A percentile compares a stretch with the other conserved stretches of the same genome.
phyloP scores from a whole-genome alignment of 2,329 filamentous ascomycete species.

The Fusarium penzigii region DNA sequence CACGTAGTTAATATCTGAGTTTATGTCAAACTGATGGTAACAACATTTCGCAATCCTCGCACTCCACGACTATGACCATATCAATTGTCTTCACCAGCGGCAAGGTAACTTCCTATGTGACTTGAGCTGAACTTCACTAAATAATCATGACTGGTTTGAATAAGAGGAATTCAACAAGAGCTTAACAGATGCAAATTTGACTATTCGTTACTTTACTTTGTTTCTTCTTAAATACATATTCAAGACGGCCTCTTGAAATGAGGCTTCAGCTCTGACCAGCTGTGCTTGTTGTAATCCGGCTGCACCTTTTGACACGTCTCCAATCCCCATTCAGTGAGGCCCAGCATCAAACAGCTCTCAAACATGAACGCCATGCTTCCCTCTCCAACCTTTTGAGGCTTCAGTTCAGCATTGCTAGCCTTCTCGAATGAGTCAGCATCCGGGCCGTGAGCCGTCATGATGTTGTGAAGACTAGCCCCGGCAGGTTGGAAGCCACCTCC shows the following conservation, averaged over 20 bases:
- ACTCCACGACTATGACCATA: no score
- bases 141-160: no score
- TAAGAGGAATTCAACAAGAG: no score
- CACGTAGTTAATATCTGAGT: no score
- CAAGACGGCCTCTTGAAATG: conserved; percentile 21
- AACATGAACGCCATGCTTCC: conserved; percentile 71
- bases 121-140: no score
- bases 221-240: no score
- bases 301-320: conserved; percentile 59
- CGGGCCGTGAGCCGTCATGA: conserved; percentile 68
- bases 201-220: no score
- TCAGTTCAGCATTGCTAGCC: conserved; percentile 54
- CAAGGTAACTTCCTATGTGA: no score
- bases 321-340: conserved; percentile 70
- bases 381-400: conserved; percentile 58
- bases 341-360: conserved; percentile 66
- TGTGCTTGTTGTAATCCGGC: conserved; percentile 73
- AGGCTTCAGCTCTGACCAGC: conserved; percentile 54
- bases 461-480: conserved; percentile 65
- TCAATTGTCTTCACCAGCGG: no score
- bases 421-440: conserved; percentile 58
- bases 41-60: no score
- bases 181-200: no score
- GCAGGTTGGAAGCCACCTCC: conserved; percentile 59
- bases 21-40: no score